Evolutionary conservation across 768 basidiomycete species (phyloP), one percentile per base, ranked within the genome.

Genomic region (Termitomyces sp.): DNA sequence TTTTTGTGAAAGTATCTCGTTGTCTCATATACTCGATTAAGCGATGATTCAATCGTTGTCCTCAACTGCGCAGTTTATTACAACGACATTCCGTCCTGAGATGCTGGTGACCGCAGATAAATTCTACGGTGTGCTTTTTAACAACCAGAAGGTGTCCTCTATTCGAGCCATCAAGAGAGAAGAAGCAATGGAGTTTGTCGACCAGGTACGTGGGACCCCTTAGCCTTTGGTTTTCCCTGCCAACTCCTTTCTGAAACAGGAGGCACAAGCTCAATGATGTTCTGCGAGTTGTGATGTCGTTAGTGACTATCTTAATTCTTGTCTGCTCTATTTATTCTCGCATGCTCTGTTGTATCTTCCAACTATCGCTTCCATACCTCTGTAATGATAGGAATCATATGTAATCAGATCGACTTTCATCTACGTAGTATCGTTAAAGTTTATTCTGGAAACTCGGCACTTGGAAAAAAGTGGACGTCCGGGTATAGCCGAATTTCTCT

Each of bases 11-110:
- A 0, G 9, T 16, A 18, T 29, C 12, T 50, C 7, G 3, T 32
- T 53, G 18, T 48, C 32, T 11, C 50, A n/a, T 31, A 20, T 13
- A 22, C 18, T 53, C 27, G 16, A n/a, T 47, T 16, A 31, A 91
- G 88, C 85, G 3, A 98, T 98, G 96, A 98, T 99, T 60, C 86
- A 94, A 67, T 90, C 90, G 12, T 80, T 98, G 16, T 80, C 95
- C 0, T 77, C 83, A 6, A 87, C 85, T 0, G 96, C 90, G 0
- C 97, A 99, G 69, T 98, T 98, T 72, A 95, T 99, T 67, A 96
- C 93, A 31, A 99, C 97, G 2, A 99, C 97, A 3, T 99, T 99
- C 83, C 82, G 95, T 54, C 91, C 95, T 0, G 97, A 99, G 73
- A 94, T 99, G 90, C 77, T 98, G 54, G 89, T 91, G 2, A 89